A percentile compares a stretch with the other conserved stretches of the same genome.
These are phyloP conservation scores for Fusarium sp. DNA, from an alignment of 2,329 filamentous ascomycete species.

Conservation along the genomic window DNA sequence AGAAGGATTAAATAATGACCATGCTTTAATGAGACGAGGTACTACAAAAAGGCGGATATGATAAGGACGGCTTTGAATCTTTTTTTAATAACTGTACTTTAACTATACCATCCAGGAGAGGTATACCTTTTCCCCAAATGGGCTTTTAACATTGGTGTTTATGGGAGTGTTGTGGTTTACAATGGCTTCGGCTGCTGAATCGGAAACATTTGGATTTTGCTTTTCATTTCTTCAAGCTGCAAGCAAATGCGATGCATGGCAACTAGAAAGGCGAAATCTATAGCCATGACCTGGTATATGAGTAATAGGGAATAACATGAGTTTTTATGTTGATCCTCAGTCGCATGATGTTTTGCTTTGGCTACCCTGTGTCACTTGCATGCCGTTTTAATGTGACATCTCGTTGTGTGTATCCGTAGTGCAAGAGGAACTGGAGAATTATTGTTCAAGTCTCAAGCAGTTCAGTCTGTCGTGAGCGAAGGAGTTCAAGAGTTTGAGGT, in stretches of 20 bases:
- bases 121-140: constrained; percentile 32
- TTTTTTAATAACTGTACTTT: constrained; percentile 48
- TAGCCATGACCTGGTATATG: constrained; percentile 41
- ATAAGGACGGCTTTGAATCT: constrained; percentile 40
- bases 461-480: too few relatives aligned
- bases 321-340: neutral
- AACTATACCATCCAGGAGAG: constrained; percentile 44
- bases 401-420: too few relatives aligned
- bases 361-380: neutral
- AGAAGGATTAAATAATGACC: constrained; percentile 33
- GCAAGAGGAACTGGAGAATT: too few relatives aligned
- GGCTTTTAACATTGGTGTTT: constrained; percentile 45
- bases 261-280: constrained; percentile 23
- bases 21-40: constrained; percentile 42
- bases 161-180: constrained; percentile 45
- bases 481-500: too few relatives aligned
- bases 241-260: constrained; percentile 24
- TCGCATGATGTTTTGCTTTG: neutral
- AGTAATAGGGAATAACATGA: constrained; percentile 37
- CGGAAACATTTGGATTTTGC: constrained; percentile 42
- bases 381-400: too few relatives aligned
- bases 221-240: constrained; percentile 17
- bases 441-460: too few relatives aligned
- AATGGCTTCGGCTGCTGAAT: constrained; percentile 34
- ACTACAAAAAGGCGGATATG: constrained; percentile 37